Conservation (phyloP, 2,329 filamentous ascomycete genomes). For the Diaporthe helianthi region DNA sequence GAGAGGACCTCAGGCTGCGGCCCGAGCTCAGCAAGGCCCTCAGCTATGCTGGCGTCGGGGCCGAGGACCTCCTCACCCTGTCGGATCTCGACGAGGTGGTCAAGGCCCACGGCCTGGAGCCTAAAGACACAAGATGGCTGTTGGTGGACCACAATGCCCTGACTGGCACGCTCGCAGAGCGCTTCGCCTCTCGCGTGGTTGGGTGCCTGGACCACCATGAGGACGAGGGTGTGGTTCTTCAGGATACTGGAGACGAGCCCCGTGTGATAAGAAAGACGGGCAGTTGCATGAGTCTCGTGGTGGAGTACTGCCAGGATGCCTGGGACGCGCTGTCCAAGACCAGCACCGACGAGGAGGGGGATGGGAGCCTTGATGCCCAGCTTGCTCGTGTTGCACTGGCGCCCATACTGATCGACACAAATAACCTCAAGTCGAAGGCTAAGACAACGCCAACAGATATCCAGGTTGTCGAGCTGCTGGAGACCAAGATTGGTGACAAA, state of each 20-base stretch:
- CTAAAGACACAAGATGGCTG: conserved; percentile 70
- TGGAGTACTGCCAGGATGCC: conserved; percentile 60
- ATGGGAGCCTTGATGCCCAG: conserved; percentile 56
- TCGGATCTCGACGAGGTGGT: conserved; percentile 52
- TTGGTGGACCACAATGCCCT: conserved; percentile 82
- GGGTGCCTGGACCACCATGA: conserved; percentile 82
- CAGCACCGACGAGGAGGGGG: conserved; percentile 45
- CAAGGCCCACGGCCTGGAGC: conserved; percentile 46
- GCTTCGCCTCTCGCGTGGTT: conserved; percentile 60
- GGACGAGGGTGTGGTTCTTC: conserved; percentile 66
- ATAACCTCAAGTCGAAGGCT: conserved; percentile 60
- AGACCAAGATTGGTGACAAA: conserved; percentile 49
- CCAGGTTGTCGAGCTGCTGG: conserved; percentile 60
- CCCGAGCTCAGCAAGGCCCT: conserved; percentile 76
- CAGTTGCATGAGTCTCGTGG: conserved; percentile 76
- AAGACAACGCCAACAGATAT: conserved; percentile 49
- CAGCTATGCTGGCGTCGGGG: conserved; percentile 62
- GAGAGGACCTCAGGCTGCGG: conserved; percentile 72
- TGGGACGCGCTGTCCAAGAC: conserved; percentile 60
- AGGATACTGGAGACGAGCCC: conserved; percentile 54
- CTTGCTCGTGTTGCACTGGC: conserved; percentile 73
- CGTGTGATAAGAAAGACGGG: conserved; percentile 71
- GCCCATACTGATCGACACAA: conserved; percentile 77
- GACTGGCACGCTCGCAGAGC: conserved; percentile 64
- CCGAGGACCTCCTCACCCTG: conserved; percentile 69